These are phyloP conservation scores for Erythrobasidium hasegawianum DNA, from an alignment of 1,284 basidiomycete genomes.

Conservation along the genomic window DNA sequence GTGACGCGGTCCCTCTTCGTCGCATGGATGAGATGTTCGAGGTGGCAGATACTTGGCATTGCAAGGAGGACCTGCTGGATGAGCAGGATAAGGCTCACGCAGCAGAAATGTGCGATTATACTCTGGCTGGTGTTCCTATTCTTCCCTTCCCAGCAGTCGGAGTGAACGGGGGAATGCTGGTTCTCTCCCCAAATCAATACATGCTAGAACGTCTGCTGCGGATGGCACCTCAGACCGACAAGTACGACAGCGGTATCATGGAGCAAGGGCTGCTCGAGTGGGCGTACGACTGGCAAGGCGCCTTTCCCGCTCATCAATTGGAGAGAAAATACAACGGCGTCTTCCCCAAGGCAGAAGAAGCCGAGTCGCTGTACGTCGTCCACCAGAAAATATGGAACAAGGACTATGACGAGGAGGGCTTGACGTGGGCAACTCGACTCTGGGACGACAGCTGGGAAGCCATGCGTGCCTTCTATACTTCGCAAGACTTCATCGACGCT, in stretches of 20 bases:
- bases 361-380: neutral
- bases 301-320: conserved; percentile 10
- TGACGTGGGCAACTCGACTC: neutral
- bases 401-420: conserved; percentile 11
- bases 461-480: neutral
- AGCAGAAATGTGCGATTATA: neutral
- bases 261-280: conserved; percentile 9
- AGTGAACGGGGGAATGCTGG: conserved; percentile 7
- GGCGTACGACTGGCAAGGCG: neutral
- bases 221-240: conserved; percentile 4
- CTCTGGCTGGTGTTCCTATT: conserved; percentile 4
- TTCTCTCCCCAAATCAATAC: neutral
- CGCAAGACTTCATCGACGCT: no score
- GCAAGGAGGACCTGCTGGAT: conserved; percentile 4
- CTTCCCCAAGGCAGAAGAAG: neutral
- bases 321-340: conserved; percentile 6
- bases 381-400: conserved; percentile 19
- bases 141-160: neutral
- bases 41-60: neutral
- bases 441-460: conserved; percentile 1
- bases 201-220: conserved; percentile 8
- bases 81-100: neutral
- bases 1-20: conserved; percentile 6
- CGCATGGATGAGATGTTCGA: conserved; percentile 2
- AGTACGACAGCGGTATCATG: conserved; percentile 12